Percentiles rank a stretch among this genome's conserved stretches.
phyloP scores from a whole-genome alignment of 345 rosid species.

The Citrus sp. region DNA sequence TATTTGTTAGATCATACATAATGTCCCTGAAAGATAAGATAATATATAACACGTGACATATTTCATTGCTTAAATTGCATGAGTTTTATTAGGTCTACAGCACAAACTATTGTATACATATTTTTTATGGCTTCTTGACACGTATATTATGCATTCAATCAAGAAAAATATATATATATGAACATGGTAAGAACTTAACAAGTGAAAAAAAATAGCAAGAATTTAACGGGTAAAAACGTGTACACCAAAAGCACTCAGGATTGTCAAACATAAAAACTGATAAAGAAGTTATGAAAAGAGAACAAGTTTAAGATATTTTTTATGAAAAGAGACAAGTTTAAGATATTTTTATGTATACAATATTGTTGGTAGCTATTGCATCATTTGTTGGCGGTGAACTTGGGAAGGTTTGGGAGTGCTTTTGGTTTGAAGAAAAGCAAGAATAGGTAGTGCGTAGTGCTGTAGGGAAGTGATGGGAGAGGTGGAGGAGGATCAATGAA shows the following conservation, averaged over 20 bases:
- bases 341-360: neutral
- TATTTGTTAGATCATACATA: slow-evolving; percentile 29
- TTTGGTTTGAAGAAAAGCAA: slow-evolving; percentile 31
- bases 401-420: slow-evolving; percentile 28
- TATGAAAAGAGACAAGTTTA: neutral
- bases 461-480: slow-evolving; percentile 26
- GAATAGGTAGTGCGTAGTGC: slow-evolving; percentile 36
- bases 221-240: too few relatives aligned
- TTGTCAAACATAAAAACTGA: too few relatives aligned
- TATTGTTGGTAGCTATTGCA: slow-evolving; percentile 5
- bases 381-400: slow-evolving; percentile 17
- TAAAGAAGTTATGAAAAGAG: neutral
- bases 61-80: slow-evolving; percentile 9
- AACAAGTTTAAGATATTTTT: neutral
- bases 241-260: too few relatives aligned
- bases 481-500: slow-evolving; percentile 14
- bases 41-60: neutral
- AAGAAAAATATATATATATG: too few relatives aligned
- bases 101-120: neutral
- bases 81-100: slow-evolving; percentile 12
- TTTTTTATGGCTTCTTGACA: too few relatives aligned
- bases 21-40: slow-evolving; percentile 27
- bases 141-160: too few relatives aligned
- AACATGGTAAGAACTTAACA: too few relatives aligned
- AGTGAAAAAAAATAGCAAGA: too few relatives aligned